These are phyloP conservation scores for Dalbergia cochinchinensis DNA, from an alignment of 306 rosid species.

Conservation along the genomic window DNA sequence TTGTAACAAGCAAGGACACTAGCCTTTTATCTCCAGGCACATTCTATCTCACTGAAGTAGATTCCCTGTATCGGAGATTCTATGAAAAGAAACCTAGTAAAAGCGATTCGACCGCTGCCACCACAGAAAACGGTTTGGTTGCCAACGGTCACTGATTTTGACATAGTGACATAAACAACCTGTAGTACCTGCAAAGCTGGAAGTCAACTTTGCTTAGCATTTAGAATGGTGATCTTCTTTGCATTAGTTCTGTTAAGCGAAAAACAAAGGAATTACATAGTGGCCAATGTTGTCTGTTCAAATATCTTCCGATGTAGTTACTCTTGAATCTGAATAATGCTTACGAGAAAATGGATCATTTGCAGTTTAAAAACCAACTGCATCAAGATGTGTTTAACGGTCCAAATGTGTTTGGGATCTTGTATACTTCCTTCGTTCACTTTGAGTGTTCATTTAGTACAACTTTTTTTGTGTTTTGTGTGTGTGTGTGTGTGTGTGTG, in stretches of 20 bases:
- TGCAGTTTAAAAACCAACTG: background rate
- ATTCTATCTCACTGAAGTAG: constrained; percentile 86
- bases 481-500: too few species aligned
- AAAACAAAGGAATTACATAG: constrained; percentile 37
- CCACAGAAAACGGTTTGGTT: constrained; percentile 45
- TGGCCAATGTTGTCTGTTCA: constrained; percentile 31
- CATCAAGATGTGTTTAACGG: background rate
- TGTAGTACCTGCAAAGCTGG: constrained; percentile 9
- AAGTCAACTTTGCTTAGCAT: constrained; percentile 41
- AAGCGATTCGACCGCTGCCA: background rate
- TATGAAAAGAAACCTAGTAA: constrained; percentile 61
- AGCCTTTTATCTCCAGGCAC: constrained; percentile 75
- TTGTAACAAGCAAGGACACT: constrained; percentile 79
- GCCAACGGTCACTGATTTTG: constrained; percentile 65
- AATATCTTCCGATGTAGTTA: constrained; percentile 5
- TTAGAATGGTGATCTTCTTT: constrained; percentile 35
- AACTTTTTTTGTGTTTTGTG: too few species aligned
- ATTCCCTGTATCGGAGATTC: constrained; percentile 81
- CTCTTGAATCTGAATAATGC: constrained; percentile 32
- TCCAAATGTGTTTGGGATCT: background rate
- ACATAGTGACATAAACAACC: constrained; percentile 1
- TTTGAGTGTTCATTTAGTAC: background rate
- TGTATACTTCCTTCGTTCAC: background rate
- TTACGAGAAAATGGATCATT: background rate
- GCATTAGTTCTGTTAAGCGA: constrained; percentile 41